A percentile compares a stretch with the other conserved stretches of the same genome.
Evolutionary conservation across 2,329 filamentous ascomycete species (phyloP).

Genomic region (Neonectria punicea): DNA sequence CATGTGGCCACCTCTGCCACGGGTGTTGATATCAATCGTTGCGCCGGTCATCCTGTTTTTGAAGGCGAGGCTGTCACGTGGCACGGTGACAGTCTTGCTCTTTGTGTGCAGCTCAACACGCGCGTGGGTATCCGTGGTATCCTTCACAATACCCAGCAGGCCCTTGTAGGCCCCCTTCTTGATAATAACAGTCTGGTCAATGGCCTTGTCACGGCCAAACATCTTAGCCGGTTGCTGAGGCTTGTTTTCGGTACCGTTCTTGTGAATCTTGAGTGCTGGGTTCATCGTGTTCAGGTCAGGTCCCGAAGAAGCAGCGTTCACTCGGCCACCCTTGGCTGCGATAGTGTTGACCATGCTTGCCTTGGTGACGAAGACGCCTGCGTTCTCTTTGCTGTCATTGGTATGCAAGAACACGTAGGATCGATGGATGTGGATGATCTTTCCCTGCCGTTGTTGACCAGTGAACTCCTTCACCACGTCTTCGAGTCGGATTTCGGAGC

Average conservation of each 20-base stretch:
- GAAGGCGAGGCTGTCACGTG: slow-evolving; percentile 83
- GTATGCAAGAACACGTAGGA: slow-evolving; percentile 93
- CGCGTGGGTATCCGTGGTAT: slow-evolving; percentile 86
- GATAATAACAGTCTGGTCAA: slow-evolving; percentile 92
- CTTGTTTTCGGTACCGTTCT: slow-evolving; percentile 63
- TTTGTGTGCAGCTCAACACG: slow-evolving; percentile 95
- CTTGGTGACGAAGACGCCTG: slow-evolving; percentile 88
- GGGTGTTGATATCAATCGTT: slow-evolving; percentile 75
- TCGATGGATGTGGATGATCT: slow-evolving; percentile 92
- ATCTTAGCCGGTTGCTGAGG: slow-evolving; percentile 73
- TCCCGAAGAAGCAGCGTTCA: slow-evolving; percentile 68
- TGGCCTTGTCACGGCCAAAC: slow-evolving; percentile 82
- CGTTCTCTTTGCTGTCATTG: slow-evolving; percentile 84
- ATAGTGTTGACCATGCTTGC: slow-evolving; percentile 88
- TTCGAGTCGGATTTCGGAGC: slow-evolving; percentile 89
- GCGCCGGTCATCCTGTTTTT: slow-evolving; percentile 86
- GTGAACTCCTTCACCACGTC: slow-evolving; percentile 92
- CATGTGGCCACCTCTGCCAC: slow-evolving; percentile 56
- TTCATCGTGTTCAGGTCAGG: slow-evolving; percentile 93
- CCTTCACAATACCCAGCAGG: slow-evolving; percentile 93
- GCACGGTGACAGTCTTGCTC: slow-evolving; percentile 87
- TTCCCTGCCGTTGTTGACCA: slow-evolving; percentile 86
- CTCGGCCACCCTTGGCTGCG: slow-evolving; percentile 90
- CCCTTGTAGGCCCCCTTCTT: slow-evolving; percentile 91
- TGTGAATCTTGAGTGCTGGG: slow-evolving; percentile 81